These are phyloP conservation scores for Cladosporium sp. DNA, from an alignment of 2,329 filamentous ascomycete genomes.

Conservation along the genomic window DNA sequence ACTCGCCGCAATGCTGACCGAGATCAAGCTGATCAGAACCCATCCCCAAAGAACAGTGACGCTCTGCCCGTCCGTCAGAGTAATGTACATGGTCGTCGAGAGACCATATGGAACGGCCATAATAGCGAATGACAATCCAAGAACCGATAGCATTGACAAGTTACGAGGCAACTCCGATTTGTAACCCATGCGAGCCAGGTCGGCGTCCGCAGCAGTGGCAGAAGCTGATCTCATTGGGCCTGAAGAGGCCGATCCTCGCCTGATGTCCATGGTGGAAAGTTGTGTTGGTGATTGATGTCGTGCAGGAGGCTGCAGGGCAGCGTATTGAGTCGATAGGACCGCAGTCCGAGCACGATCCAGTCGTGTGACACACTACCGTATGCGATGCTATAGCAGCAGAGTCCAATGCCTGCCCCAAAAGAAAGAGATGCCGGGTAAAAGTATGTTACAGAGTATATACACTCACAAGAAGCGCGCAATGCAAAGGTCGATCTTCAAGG, in stretches of 20 bases:
- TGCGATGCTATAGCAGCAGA: neutral
- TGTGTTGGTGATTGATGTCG: neutral
- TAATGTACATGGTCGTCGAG: slow-evolving; percentile 65
- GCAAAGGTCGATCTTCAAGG: neutral
- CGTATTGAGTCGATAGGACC: neutral
- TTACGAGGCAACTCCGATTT: slow-evolving; percentile 62
- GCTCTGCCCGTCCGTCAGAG: slow-evolving; percentile 62
- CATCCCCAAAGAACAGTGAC: slow-evolving; percentile 69
- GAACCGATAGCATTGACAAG: slow-evolving; percentile 64
- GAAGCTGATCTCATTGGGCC: slow-evolving; percentile 1
- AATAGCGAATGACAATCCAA: slow-evolving; percentile 69
- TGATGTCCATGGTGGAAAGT: neutral
- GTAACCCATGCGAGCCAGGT: slow-evolving; percentile 64
- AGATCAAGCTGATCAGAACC: slow-evolving; percentile 62
- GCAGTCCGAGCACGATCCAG: neutral
- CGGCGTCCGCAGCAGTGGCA: slow-evolving; percentile 49
- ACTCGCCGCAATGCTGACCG: slow-evolving; percentile 60
- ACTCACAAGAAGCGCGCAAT: neutral
- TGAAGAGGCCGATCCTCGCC: slow-evolving; percentile 1
- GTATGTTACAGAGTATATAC: neutral
- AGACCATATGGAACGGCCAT: slow-evolving; percentile 69
- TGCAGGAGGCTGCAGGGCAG: neutral
- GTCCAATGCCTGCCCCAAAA: neutral
- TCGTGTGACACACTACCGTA: neutral
- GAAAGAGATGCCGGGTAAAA: neutral